Evolutionary conservation across 495 filamentous ascomycete species (phyloP).

Genomic region (Parathielavia appendiculata): DNA sequence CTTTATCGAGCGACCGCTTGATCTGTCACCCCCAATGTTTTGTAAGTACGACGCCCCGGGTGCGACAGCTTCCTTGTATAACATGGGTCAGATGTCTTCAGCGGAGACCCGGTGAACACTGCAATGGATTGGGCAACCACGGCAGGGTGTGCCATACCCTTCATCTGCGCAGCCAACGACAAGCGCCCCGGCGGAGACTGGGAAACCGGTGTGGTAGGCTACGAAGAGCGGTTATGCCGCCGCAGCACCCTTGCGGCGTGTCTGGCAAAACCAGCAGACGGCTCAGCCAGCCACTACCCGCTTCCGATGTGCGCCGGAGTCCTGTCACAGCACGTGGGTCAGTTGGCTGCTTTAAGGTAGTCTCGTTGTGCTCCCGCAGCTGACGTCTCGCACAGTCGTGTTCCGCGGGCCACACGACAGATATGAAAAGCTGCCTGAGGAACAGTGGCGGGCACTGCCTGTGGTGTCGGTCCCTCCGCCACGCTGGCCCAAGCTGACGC

Average conservation of each 20-base stretch:
- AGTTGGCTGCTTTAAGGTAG: constrained; percentile 19
- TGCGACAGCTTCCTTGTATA: constrained; percentile 1
- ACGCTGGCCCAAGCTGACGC: constrained; percentile 63
- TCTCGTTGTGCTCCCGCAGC: constrained; percentile 5
- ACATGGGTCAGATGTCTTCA: constrained; percentile 46
- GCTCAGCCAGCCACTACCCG: constrained; percentile 56
- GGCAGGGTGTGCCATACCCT: constrained; percentile 46
- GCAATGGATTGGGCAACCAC: constrained; percentile 53
- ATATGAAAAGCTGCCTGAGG: constrained; percentile 42
- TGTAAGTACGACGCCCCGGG: constrained; percentile 28
- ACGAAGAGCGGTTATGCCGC: constrained; percentile 64
- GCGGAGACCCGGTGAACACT: constrained; percentile 65
- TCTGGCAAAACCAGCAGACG: constrained; percentile 50
- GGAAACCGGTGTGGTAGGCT: constrained; percentile 66
- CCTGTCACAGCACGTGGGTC: constrained; percentile 60
- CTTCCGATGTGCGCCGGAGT: constrained; percentile 62
- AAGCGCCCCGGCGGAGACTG: constrained; percentile 70
- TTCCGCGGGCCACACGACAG: constrained; percentile 45
- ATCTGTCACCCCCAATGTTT: constrained; percentile 37
- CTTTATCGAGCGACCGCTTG: constrained; percentile 28
- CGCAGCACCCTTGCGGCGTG: constrained; percentile 65
- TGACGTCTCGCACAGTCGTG: constrained; percentile 32
- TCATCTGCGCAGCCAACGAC: constrained; percentile 72
- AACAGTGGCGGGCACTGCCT: constrained; percentile 50
- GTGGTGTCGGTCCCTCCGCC: constrained; percentile 69